A percentile compares a stretch with the other conserved stretches of the same genome.
These are phyloP conservation scores for Spathaspora girioi DNA, from an alignment of 805 yeast genomes.

Conservation along the genomic window DNA sequence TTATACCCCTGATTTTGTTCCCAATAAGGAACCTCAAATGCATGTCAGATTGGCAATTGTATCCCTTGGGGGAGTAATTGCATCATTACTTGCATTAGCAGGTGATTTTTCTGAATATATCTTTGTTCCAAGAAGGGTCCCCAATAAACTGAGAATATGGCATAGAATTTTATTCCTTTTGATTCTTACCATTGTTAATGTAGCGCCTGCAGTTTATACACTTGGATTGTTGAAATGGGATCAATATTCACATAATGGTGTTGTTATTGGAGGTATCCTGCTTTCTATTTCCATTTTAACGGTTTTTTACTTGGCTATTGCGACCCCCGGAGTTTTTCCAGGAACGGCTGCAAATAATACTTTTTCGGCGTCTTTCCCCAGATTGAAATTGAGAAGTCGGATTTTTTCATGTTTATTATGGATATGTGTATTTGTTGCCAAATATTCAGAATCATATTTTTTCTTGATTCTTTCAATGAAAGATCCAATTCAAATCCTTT, in stretches of 20 bases:
- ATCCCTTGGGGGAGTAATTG: constrained; percentile 44
- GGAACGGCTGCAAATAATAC: background rate
- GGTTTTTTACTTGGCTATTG: constrained; percentile 25
- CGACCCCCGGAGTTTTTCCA: constrained; percentile 19
- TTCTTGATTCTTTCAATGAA: constrained; percentile 32
- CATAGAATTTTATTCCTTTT: constrained; percentile 4
- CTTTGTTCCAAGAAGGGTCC: constrained; percentile 24
- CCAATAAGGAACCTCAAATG: constrained; percentile 43
- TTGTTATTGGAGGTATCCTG: constrained; percentile 20
- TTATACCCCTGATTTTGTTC: constrained; percentile 42
- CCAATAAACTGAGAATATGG: constrained; percentile 11
- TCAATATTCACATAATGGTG: constrained; percentile 20
- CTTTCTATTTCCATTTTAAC: constrained; percentile 25
- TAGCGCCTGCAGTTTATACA: constrained; percentile 27
- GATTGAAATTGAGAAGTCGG: constrained; percentile 16
- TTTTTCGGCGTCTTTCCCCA: constrained; percentile 18
- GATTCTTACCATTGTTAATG: constrained; percentile 16
- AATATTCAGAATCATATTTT: constrained; percentile 33
- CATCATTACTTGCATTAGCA: constrained; percentile 25
- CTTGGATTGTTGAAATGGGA: constrained; percentile 22
- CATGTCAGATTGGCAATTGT: constrained; percentile 34
- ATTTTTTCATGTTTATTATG: constrained; percentile 25
- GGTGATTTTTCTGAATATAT: constrained; percentile 22
- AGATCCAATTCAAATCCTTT: constrained; percentile 30
- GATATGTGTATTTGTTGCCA: constrained; percentile 29